These are phyloP conservation scores for Fagopyrum tataricum DNA, from an alignment of 148 eudicot species.

Conservation along the genomic window DNA sequence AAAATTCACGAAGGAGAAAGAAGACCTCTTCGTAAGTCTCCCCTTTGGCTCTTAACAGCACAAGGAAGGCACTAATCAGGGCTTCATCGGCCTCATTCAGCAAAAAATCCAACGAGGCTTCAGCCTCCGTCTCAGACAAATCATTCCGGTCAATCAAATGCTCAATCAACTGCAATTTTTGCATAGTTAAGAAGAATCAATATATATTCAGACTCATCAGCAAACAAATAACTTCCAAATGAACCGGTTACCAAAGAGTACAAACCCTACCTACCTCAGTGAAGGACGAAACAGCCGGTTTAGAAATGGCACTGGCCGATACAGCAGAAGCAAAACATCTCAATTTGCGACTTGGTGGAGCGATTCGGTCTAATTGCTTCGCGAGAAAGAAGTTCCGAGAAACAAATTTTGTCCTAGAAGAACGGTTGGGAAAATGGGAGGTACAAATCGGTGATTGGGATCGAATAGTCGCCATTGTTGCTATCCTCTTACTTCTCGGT, in stretches of 20 bases:
- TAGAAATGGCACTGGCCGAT: conserved; percentile 16
- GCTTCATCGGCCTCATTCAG: conserved; percentile 73
- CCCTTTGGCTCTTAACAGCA: conserved; percentile 91
- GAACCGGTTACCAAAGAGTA: background rate
- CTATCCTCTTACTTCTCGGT: background rate
- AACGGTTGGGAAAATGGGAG: background rate
- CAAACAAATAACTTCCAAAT: background rate
- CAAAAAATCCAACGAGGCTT: conserved; percentile 59
- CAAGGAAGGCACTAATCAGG: conserved; percentile 89
- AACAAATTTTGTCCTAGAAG: background rate
- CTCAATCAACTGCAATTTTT: conserved; percentile 61
- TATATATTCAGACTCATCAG: background rate
- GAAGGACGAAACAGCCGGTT: conserved; percentile 31
- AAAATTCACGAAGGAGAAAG: too few relatives aligned
- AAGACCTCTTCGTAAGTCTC: conserved; percentile 91
- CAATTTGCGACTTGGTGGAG: background rate
- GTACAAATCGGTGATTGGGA: conserved; percentile 9
- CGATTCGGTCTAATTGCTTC: background rate
- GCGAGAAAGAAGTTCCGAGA: background rate
- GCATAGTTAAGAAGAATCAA: background rate
- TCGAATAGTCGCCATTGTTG: conserved; percentile 5
- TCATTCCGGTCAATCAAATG: conserved; percentile 52
- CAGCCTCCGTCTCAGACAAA: conserved; percentile 68
- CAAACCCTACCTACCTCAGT: conserved; percentile 36
- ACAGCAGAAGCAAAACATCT: conserved; percentile 15